Percentiles rank a stretch among this genome's conserved stretches.
Evolutionary conservation across 306 rosid species (phyloP).

Genomic region (Pterocarpus macrocarpus): DNA sequence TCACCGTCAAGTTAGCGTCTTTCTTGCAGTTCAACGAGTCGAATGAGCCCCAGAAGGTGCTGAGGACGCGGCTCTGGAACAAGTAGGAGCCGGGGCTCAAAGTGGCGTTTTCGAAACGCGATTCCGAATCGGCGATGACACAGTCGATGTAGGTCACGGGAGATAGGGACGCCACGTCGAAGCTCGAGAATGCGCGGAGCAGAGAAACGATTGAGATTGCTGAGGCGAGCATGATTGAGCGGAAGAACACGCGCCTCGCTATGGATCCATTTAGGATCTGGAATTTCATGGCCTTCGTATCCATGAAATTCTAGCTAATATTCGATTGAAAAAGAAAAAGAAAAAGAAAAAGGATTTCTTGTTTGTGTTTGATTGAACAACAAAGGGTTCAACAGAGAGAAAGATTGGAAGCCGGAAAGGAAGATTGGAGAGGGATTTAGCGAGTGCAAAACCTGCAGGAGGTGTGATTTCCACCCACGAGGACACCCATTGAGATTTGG

Average conservation of each 20-base stretch:
- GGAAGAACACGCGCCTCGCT: conserved; percentile 66
- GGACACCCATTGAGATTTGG: conserved; percentile 84
- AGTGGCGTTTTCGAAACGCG: conserved; percentile 25
- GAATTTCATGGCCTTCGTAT: conserved; percentile 50
- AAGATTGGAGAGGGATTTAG: conserved; percentile 47
- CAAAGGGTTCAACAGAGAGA: conserved; percentile 5
- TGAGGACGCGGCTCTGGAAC: conserved; percentile 57
- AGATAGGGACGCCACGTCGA: conserved; percentile 56
- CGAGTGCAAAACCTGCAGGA: conserved; percentile 98
- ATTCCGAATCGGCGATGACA: conserved; percentile 34
- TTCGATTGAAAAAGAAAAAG: background rate
- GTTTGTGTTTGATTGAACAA: background rate
- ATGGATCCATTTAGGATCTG: conserved; percentile 69
- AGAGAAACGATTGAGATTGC: conserved; percentile 64
- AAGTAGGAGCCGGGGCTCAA: conserved; percentile 49
- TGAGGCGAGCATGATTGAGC: conserved; percentile 64
- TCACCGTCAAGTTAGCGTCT: conserved; percentile 63
- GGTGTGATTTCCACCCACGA: conserved; percentile 97
- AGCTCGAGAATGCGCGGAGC: conserved; percentile 55
- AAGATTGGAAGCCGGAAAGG: conserved; percentile 42
- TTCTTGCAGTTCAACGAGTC: conserved; percentile 48
- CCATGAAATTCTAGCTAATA: conserved; percentile 47
- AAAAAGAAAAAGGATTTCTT: too few species aligned
- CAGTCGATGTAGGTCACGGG: conserved; percentile 56
- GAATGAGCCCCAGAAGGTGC: conserved; percentile 60